These are phyloP conservation scores for Emericellopsis atlantica DNA, from an alignment of 2,329 filamentous ascomycete species.

Conservation along the genomic window DNA sequence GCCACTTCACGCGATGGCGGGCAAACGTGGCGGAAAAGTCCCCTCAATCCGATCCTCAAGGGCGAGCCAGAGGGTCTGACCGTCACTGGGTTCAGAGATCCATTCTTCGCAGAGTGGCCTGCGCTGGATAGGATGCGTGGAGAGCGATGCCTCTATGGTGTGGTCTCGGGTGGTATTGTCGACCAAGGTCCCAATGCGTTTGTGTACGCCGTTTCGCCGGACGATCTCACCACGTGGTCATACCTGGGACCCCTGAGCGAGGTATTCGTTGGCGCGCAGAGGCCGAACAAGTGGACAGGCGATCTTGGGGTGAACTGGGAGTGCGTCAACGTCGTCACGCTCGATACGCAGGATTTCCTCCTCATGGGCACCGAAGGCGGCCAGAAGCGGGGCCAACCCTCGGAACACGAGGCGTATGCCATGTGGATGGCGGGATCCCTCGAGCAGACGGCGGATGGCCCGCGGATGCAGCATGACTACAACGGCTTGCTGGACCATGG, in stretches of 20 bases:
- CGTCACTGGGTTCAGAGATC: conserved; percentile 20
- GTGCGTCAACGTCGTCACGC: conserved; percentile 29
- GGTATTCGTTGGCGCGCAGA: conserved; percentile 22
- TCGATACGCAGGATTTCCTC: conserved; percentile 22
- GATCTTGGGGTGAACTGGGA: conserved; percentile 40
- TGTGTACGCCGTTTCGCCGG: conserved; percentile 26
- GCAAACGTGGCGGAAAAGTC: conserved; percentile 16
- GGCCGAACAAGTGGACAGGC: conserved; percentile 28
- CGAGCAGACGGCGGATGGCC: conserved; percentile 3
- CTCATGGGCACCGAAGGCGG: conserved; percentile 32
- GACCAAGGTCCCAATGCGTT: conserved; percentile 29
- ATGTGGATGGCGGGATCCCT: conserved; percentile 30
- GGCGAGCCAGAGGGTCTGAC: conserved; percentile 13
- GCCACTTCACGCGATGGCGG: conserved; percentile 24
- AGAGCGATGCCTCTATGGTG: conserved; percentile 23
- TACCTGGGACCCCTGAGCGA: conserved; percentile 29
- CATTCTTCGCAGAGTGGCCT: conserved; percentile 16
- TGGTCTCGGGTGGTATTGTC: conserved; percentile 32
- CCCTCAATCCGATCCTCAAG: conserved; percentile 15
- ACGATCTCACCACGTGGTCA: conserved; percentile 26
- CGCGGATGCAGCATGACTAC: conserved; percentile 19
- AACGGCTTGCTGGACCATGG: conserved; percentile 34
- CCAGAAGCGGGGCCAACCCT: conserved; percentile 4
- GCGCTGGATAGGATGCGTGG: conserved; percentile 11
- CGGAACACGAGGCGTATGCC: conserved; percentile 6